phyloP scores from a whole-genome alignment of 2,329 filamentous ascomycete species.

The Ophiocordyceps polyrhachis-furcata region DNA sequence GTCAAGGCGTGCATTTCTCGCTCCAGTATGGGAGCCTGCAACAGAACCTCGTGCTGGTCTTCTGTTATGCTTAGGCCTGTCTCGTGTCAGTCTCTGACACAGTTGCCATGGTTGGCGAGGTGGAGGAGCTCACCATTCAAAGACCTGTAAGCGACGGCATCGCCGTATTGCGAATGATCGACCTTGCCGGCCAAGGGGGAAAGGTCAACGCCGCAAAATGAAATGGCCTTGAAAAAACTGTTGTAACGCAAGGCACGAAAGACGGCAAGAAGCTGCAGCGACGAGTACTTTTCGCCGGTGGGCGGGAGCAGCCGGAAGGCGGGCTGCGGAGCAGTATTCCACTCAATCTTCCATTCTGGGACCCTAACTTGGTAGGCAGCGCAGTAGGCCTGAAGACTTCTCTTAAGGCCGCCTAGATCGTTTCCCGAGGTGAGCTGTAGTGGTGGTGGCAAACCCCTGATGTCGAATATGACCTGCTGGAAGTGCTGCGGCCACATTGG shows the following conservation, averaged over 20 bases:
- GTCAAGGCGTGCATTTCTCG: conserved; percentile 37
- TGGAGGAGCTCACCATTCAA: conserved; percentile 17
- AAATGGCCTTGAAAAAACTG: conserved; percentile 39
- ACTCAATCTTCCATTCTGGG: conserved; percentile 32
- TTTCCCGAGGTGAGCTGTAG: conserved; percentile 35
- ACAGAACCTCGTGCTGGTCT: conserved; percentile 27
- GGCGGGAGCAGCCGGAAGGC: conserved; percentile 33
- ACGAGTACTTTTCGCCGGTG: conserved; percentile 21
- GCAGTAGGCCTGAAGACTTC: conserved; percentile 35
- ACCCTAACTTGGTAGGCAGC: conserved; percentile 29
- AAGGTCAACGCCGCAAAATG: conserved; percentile 32
- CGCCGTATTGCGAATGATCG: conserved; percentile 25
- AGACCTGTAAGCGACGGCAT: conserved; percentile 31
- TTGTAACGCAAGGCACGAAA: conserved; percentile 38
- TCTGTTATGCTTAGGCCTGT: conserved; percentile 27
- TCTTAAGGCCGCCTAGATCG: conserved; percentile 33
- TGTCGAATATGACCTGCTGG: conserved; percentile 32
- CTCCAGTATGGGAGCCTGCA: conserved; percentile 30
- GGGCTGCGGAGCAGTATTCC: conserved; percentile 23
- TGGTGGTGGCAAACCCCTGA: conserved; percentile 31
- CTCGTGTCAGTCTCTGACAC: not conserved
- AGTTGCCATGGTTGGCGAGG: too few relatives aligned
- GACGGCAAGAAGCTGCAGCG: conserved; percentile 35
- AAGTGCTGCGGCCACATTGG: conserved; percentile 38
- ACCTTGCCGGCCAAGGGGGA: conserved; percentile 18